Evolutionary conservation across 208 protist species (phyloP).

Genomic region (Crithidia expoeki): DNA sequence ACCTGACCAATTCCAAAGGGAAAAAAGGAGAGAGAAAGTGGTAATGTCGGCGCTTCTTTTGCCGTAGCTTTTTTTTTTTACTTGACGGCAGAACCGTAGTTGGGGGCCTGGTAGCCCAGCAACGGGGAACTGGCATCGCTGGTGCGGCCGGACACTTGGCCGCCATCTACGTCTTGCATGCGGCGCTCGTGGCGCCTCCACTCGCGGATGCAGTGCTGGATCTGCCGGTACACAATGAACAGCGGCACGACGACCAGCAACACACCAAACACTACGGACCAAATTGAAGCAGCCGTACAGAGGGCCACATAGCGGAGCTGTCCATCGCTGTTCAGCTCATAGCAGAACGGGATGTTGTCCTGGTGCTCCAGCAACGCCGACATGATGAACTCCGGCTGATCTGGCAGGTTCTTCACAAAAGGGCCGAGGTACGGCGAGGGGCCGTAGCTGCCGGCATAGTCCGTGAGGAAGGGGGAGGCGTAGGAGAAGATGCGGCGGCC

Average conservation of each 20-base stretch:
- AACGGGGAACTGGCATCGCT: slow-evolving; percentile 21
- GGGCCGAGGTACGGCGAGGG: slow-evolving; percentile 68
- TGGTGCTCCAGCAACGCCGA: slow-evolving; percentile 78
- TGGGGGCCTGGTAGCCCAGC: slow-evolving; percentile 17
- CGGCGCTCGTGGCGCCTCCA: slow-evolving; percentile 5
- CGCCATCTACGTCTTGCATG: slow-evolving; percentile 1
- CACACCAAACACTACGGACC: slow-evolving; percentile 49
- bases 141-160: slow-evolving; percentile 1
- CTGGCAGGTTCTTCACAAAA: slow-evolving; percentile 74
- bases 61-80: neutral
- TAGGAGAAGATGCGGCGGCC: slow-evolving; percentile 71
- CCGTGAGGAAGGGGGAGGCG: slow-evolving; percentile 68
- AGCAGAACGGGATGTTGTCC: slow-evolving; percentile 83
- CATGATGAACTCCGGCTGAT: slow-evolving; percentile 88
- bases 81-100: slow-evolving; percentile 29
- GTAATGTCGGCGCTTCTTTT: neutral
- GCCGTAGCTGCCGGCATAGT: slow-evolving; percentile 35
- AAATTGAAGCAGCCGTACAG: slow-evolving; percentile 78
- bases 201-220: slow-evolving; percentile 25
- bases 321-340: slow-evolving; percentile 76
- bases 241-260: slow-evolving; percentile 38
- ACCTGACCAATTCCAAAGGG: no score
- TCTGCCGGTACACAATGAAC: slow-evolving; percentile 38
- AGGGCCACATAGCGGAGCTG: slow-evolving; percentile 80
- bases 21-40: neutral